Evolutionary conservation across 805 yeast species (phyloP).

Genomic region (Lipomyces spencermartinsiae): DNA sequence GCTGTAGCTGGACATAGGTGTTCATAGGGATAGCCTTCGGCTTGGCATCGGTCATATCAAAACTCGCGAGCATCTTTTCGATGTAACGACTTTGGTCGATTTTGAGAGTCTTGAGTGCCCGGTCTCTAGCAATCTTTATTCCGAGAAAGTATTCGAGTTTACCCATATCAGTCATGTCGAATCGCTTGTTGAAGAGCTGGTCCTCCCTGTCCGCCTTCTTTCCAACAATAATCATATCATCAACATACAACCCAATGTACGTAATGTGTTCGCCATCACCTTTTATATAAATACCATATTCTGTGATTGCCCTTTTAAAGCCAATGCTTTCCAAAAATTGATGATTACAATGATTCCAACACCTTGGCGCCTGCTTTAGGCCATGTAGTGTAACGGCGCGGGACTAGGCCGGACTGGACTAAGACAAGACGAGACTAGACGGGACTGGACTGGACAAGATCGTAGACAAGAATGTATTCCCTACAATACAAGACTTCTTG

Average conservation of each 20-base stretch:
- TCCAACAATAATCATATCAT: slow-evolving; percentile 5
- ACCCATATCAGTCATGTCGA: slow-evolving; percentile 11
- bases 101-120: not conserved
- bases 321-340: not conserved
- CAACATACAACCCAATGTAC: slow-evolving; percentile 10
- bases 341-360: slow-evolving; percentile 3
- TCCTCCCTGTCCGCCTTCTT: no score
- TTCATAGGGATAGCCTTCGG: not conserved
- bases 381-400: no score
- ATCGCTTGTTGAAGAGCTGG: not conserved
- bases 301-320: not conserved
- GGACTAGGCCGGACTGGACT: no score
- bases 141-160: not conserved
- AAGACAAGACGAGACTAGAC: no score
- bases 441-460: no score
- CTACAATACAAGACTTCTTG: no score
- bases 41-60: not conserved
- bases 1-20: not conserved
- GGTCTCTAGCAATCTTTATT: not conserved
- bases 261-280: no score
- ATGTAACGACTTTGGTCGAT: not conserved
- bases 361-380: slow-evolving; percentile 9
- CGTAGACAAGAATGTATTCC: no score
- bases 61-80: not conserved
- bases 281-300: not conserved